Base-by-base conservation (phyloP, 305 asterid species). In the Coffea humblotiana region DNA sequence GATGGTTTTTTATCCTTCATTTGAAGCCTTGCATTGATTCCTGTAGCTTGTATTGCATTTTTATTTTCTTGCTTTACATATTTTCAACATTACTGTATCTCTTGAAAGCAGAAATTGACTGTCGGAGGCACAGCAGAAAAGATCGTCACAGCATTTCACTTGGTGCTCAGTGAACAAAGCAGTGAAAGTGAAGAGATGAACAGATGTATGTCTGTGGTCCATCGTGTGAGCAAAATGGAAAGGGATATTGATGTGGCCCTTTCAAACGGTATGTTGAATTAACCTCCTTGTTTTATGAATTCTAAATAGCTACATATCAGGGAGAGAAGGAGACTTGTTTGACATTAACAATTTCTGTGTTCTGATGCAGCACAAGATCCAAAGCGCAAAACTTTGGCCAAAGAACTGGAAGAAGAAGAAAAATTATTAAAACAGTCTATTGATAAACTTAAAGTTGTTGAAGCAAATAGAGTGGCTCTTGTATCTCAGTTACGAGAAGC, bases 61-160 rank as follows among this genome's bases (percentile, higher is more conserved):
- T 52, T n/a, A 19, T 65, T 19, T 18, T 6, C 13, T 11, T 18
- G 58, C 40, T 75, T 49, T n/a, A 40, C 47, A 61, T 60, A 4
- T 64, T 64, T 54, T 21, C 56, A 48, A 23, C 4, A 47, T 70
- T 68, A 32, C 23, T 43, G 67, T 35, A 61, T 81, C 56, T 13
- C 74, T 76, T 23, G 74, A 74, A 60, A 81, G 75, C 91, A 95
- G 97, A 95, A 95, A 88, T 84, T 95, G 86, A 88, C 91, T 80
- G 83, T 95, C 75, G 99, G 99, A 81, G 97, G 97, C 71, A 71
- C 87, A 77, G 90, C 92, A 63, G 99, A 95, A 81, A 95, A 95
- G 85, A 93, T 95, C 51, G 93, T 93, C 71, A 87, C 98, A 64
- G 99, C 99, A 54, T 88, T 88, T 83, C 96, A 93, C 83, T 54